Conservation (phyloP, 2,329 filamentous ascomycete genomes). For the Dactylellina haptotyla region DNA sequence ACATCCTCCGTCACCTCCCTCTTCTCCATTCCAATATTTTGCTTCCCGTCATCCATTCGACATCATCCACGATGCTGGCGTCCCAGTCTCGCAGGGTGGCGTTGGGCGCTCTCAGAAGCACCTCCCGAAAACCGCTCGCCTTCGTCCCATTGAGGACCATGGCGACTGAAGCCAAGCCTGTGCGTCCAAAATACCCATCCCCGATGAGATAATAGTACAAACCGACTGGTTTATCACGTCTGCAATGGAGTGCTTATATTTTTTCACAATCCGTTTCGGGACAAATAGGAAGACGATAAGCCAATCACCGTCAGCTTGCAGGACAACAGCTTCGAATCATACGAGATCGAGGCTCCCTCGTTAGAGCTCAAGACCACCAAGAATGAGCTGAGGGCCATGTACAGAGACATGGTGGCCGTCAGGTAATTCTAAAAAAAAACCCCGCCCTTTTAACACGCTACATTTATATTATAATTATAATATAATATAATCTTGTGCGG, state of each 20-base stretch:
- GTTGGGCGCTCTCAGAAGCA: slow-evolving; percentile 43
- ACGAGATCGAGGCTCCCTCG: slow-evolving; percentile 94
- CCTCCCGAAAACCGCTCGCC: slow-evolving; percentile 48
- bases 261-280: not conserved
- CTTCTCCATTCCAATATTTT: slow-evolving; percentile 5
- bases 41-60: slow-evolving; percentile 1
- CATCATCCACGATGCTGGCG: slow-evolving; percentile 45
- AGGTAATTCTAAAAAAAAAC: slow-evolving; percentile 80
- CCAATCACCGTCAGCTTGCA: slow-evolving; percentile 90
- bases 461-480: too few relatives aligned
- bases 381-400: slow-evolving; percentile 98
- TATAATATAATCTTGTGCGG: too few relatives aligned
- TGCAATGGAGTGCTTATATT: not conserved
- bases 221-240: too few relatives aligned
- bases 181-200: slow-evolving; percentile 54
- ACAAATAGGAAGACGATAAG: slow-evolving; percentile 84
- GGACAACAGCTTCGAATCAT: slow-evolving; percentile 99
- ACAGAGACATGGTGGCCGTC: slow-evolving; percentile 94
- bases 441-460: slow-evolving; percentile 1
- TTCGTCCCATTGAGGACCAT: slow-evolving; percentile 22
- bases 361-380: slow-evolving; percentile 95
- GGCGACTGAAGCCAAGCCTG: slow-evolving; percentile 40
- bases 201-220: too few relatives aligned
- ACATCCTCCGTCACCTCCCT: not conserved
- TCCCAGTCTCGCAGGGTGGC: slow-evolving; percentile 49